These are phyloP conservation scores for Nigrospora osmanthi DNA, from an alignment of 2,329 filamentous ascomycete species.

Conservation along the genomic window DNA sequence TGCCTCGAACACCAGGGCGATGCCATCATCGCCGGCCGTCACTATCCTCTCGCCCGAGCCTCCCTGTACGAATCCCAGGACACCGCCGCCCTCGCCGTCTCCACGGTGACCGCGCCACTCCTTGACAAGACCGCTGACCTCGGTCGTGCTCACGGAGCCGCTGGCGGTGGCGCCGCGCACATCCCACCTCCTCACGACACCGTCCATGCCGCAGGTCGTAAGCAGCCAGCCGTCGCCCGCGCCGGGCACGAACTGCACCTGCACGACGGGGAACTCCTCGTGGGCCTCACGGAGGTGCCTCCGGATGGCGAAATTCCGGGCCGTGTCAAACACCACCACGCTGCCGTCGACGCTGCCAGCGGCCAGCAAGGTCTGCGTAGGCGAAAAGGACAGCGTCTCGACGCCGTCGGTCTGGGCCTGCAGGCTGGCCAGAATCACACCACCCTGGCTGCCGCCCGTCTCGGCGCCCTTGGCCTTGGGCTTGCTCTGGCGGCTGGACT, in stretches of 20 bases:
- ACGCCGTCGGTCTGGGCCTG: constrained; percentile 58
- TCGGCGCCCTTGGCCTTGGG: constrained; percentile 29
- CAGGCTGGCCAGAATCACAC: constrained; percentile 70
- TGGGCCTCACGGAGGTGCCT: constrained; percentile 76
- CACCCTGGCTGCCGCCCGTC: constrained; percentile 32
- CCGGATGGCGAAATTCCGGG: constrained; percentile 79
- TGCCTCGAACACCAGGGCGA: constrained; percentile 60
- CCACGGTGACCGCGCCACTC: constrained; percentile 90
- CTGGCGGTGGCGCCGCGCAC: constrained; percentile 36
- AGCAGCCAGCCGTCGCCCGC: constrained; percentile 55
- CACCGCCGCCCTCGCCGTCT: constrained; percentile 77
- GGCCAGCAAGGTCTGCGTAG: constrained; percentile 46
- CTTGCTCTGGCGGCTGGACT: constrained; percentile 19
- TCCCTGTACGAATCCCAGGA: constrained; percentile 84
- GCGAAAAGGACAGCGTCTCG: constrained; percentile 24
- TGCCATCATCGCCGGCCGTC: constrained; percentile 83
- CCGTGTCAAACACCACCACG: constrained; percentile 81
- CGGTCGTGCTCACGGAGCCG: constrained; percentile 32
- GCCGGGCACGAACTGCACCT: constrained; percentile 74
- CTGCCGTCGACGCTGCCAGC: constrained; percentile 65
- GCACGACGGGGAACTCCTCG: constrained; percentile 83
- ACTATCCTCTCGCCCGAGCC: constrained; percentile 66
- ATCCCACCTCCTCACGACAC: constrained; percentile 86
- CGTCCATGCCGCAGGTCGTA: constrained; percentile 87
- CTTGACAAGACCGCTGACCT: constrained; percentile 62